Evolutionary conservation across 2,329 filamentous ascomycete species (phyloP), one percentile per base, ranked within the genome.

Genomic region (Ophiostoma piceae): DNA sequence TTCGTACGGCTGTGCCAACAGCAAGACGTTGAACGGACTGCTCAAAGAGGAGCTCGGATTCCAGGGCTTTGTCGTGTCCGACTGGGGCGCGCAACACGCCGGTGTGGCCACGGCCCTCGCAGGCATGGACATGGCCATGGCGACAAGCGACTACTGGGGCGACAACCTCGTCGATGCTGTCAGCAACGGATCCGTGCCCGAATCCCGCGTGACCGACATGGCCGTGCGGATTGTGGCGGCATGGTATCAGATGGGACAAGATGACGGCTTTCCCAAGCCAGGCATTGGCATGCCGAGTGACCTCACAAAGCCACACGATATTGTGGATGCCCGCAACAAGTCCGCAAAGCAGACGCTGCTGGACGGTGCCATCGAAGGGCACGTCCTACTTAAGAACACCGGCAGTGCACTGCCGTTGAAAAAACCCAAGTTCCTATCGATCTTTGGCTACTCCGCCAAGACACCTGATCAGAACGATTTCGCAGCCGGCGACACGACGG

Each of bases 41-140:
- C 77, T 92, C 67, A 92, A 86, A 76, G 81, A 80, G 0, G 84
- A 86, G 73, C 80, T 86, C 2, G 84, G 84, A 11, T 87, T 86
- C 72, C 81, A 85, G 74, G 90, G 90, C 0, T 91, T 88, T 73
- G 84, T 92, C 1, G 84, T 89, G 57, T 84, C 85, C 0, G 90
- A 92, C 75, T 92, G 89, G 88, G 65, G 68, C 60, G 90, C 88
- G 1, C 88, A 90, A 69, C 88, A 90, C 73, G 80, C 85, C 0
- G 88, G 89, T 47, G 84, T 89, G 12, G 83, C 83, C 0, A 84
- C 84, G 4, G 83, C 88, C 0, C 78, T 88, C 69, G 87, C 88
- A 2, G 91, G 90, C 37, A 77, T 93, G 37, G 90, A 92, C 75
- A 87, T 92, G 84, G 85, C 84, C 12, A 92, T 92, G 90, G 89